Conservation (phyloP, 2,329 filamentous ascomycete genomes). For the Cryphonectria naterciae region DNA sequence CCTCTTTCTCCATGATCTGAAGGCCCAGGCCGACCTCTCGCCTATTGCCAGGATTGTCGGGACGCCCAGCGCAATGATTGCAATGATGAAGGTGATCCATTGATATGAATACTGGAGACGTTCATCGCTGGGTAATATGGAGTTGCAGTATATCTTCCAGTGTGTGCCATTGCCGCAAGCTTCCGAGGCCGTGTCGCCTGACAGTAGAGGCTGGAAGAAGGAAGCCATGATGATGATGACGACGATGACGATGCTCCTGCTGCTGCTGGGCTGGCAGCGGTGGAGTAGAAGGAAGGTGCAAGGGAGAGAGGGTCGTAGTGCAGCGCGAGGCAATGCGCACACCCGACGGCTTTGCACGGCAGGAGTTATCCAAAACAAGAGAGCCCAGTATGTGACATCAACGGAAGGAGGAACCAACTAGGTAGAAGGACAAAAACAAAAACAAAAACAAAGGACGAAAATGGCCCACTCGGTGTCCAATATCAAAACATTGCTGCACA, state of each 20-base stretch:
- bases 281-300: not conserved
- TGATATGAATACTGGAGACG: slow-evolving; percentile 37
- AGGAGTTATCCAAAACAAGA: slow-evolving; percentile 2
- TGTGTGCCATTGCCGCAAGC: slow-evolving; percentile 30
- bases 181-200: slow-evolving; percentile 36
- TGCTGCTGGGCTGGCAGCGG: slow-evolving; percentile 6
- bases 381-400: slow-evolving; percentile 22
- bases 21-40: slow-evolving; percentile 8
- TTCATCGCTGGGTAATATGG: slow-evolving; percentile 31
- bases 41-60: slow-evolving; percentile 30
- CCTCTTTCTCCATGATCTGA: slow-evolving; percentile 22
- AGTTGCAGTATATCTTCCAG: slow-evolving; percentile 39
- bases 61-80: slow-evolving; percentile 32
- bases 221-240: slow-evolving; percentile 37
- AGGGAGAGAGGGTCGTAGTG: slow-evolving; percentile 6
- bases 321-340: slow-evolving; percentile 18
- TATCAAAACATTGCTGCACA: slow-evolving; percentile 22
- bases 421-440: not conserved
- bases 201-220: slow-evolving; percentile 38
- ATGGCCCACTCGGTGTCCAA: not conserved
- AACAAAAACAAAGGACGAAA: not conserved
- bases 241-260: not conserved
- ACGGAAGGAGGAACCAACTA: not conserved
- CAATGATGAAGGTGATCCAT: slow-evolving; percentile 35
- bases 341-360: slow-evolving; percentile 22